Evolutionary conservation across 768 basidiomycete genomes (phyloP).

Genomic region (Trametes elegans): DNA sequence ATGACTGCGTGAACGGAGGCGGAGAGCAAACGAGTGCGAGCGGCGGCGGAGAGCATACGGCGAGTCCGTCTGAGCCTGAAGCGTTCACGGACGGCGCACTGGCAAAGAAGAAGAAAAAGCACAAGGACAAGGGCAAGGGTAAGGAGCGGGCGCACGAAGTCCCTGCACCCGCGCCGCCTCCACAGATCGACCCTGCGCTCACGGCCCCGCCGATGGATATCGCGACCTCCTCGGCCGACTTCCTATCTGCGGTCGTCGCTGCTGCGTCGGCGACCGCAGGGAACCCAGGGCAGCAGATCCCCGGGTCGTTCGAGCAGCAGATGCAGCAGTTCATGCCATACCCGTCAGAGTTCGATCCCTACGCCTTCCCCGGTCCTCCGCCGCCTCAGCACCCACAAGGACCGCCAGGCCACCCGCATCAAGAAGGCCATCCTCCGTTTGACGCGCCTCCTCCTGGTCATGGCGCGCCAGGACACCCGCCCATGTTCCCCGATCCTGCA

Average conservation of each 20-base stretch:
- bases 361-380: constrained; percentile 27
- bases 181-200: constrained; percentile 1
- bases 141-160: constrained; percentile 36
- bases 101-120: constrained; percentile 34
- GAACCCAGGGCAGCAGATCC: constrained; percentile 30
- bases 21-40: background rate
- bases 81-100: constrained; percentile 25
- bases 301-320: constrained; percentile 22
- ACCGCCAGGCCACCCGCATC: constrained; percentile 33
- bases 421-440: constrained; percentile 19
- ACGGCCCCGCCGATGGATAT: constrained; percentile 21
- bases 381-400: constrained; percentile 11
- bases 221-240: constrained; percentile 52
- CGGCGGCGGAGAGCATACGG: constrained; percentile 31
- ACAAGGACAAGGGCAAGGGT: constrained; percentile 36
- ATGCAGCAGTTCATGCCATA: constrained; percentile 27
- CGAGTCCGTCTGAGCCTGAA: constrained; percentile 26
- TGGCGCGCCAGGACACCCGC: constrained; percentile 22
- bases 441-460: constrained; percentile 21
- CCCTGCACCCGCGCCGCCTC: constrained; percentile 15
- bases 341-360: constrained; percentile 33
- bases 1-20: constrained; percentile 4
- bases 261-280: constrained; percentile 53
- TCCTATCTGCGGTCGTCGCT: constrained; percentile 64
- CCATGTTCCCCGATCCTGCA: constrained; percentile 29